Base-by-base conservation (phyloP, 2,329 filamentous ascomycete species). In the Penicillium aurantiogriseum region DNA sequence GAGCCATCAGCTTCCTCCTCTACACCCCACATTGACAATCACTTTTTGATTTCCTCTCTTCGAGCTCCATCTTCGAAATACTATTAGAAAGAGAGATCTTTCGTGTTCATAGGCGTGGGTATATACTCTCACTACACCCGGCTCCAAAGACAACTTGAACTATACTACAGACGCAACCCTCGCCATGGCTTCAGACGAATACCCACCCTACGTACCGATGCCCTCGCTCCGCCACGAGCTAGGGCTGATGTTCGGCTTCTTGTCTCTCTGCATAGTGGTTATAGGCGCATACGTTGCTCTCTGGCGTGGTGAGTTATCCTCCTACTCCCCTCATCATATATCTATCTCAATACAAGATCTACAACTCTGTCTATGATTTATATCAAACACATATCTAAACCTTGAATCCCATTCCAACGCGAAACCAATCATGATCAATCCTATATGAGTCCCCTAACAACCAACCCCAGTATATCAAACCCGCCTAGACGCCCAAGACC, bases 181-280 rank as follows among this genome's bases (percentile, higher is more conserved):
- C 17, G 10, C 43, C 49, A 48, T 35, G 36, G 31, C 31, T 6
- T 5, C 23, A n/a, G 21, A 58, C 39, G 56, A 51, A 19, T 64
- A 58, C 40, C 69, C 69, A 10, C 67, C 68, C 3, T 69, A 66
- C 51, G 69, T 68, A 5, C 64, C 69, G n/a, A 67, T 69, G 51
- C 58, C 64, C 43, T 71, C 72, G 6, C 64, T 76, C 11, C 63
- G 58, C 21, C 69, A 69, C 33, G 76, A 77, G 62, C 62, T 77
- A 21, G 74, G 74, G 27, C 68, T 76, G 31, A 70, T 76, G 62
- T 74, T 76, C 58, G 75, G 67, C 19, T 77, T 77, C 52, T 63
- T 76, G 2, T 64, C 52, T 23, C 67, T 70, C 5, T 73, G 66
- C 48, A 47, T 72, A 36, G 57, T 74, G 10, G 72, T 69, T 6